These are phyloP conservation scores for Annulohypoxylon bovei DNA, from an alignment of 495 filamentous ascomycete species.

Conservation along the genomic window DNA sequence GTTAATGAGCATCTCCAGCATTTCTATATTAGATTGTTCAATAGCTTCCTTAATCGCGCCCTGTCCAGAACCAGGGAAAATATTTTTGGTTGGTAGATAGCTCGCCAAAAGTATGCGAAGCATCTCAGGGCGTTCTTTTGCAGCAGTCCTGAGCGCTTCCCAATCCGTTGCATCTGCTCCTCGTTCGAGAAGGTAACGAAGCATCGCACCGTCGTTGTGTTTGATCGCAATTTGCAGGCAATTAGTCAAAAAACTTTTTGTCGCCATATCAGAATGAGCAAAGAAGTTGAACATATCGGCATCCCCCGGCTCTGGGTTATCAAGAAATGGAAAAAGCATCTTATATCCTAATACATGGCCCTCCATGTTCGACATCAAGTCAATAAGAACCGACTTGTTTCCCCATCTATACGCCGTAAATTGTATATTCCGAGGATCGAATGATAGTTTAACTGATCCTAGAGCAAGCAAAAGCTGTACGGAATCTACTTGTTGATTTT, in stretches of 20 bases:
- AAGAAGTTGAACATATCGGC: slow-evolving; percentile 1
- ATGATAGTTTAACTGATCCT: not conserved
- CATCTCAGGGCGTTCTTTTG: not conserved
- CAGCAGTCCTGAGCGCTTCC: not conserved
- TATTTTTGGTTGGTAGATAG: not conserved
- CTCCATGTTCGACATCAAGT: not conserved
- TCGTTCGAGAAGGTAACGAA: not conserved
- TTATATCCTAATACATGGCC: not conserved
- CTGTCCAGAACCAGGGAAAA: not conserved
- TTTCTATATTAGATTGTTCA: not conserved
- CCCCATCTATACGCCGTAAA: too few relatives aligned
- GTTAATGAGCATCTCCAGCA: slow-evolving; percentile 10
- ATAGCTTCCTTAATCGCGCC: not conserved
- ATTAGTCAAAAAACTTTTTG: not conserved
- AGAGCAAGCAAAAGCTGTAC: slow-evolving; percentile 5
- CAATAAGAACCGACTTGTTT: not conserved
- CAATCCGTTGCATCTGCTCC: not conserved
- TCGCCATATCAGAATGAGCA: not conserved
- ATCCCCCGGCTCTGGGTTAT: not conserved
- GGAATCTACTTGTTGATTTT: not conserved
- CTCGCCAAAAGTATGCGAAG: slow-evolving; percentile 2
- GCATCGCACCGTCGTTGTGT: not conserved
- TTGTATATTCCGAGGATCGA: not conserved
- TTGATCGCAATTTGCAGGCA: not conserved
- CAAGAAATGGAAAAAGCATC: not conserved